phyloP scores from a whole-genome alignment of 2,329 filamentous ascomycete genomes.

The Trichoderma koningii region DNA sequence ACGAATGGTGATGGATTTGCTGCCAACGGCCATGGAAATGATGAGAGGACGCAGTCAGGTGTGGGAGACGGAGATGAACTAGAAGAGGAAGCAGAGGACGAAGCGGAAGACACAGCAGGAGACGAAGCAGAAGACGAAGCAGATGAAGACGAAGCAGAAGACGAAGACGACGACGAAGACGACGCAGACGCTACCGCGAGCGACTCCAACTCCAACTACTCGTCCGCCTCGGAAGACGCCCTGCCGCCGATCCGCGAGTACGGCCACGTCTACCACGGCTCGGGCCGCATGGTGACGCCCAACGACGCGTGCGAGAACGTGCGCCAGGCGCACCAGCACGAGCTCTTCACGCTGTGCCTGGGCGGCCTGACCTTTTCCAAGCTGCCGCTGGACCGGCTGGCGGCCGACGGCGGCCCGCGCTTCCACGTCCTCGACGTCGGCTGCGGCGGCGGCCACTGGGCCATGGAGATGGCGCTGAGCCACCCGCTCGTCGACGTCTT shows the following conservation, averaged over 20 bases:
- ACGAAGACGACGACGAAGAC: constrained; percentile 28
- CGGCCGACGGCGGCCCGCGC: constrained; percentile 28
- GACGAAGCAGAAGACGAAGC: neutral
- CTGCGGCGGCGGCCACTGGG: constrained; percentile 48
- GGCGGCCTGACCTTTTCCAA: constrained; percentile 40
- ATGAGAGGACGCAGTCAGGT: neutral
- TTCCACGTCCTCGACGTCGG: constrained; percentile 47
- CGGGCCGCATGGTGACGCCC: constrained; percentile 39
- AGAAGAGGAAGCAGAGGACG: constrained; percentile 1
- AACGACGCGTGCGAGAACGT: constrained; percentile 41
- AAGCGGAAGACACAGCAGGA: neutral
- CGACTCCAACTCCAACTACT: constrained; percentile 40
- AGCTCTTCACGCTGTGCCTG: constrained; percentile 42
- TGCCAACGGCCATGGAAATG: neutral
- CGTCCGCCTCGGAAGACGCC: constrained; percentile 40
- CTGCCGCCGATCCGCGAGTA: constrained; percentile 40
- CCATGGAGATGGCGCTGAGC: constrained; percentile 45
- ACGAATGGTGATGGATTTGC: neutral
- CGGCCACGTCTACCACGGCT: constrained; percentile 43
- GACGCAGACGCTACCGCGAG: constrained; percentile 31
- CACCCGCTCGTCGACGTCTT: constrained; percentile 45
- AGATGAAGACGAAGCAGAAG: neutral
- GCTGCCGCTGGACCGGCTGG: constrained; percentile 36
- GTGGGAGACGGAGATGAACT: neutral
- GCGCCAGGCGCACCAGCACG: constrained; percentile 40